Conservation (phyloP, 352 stramenopile genomes). For the Phytophthora sp. region DNA sequence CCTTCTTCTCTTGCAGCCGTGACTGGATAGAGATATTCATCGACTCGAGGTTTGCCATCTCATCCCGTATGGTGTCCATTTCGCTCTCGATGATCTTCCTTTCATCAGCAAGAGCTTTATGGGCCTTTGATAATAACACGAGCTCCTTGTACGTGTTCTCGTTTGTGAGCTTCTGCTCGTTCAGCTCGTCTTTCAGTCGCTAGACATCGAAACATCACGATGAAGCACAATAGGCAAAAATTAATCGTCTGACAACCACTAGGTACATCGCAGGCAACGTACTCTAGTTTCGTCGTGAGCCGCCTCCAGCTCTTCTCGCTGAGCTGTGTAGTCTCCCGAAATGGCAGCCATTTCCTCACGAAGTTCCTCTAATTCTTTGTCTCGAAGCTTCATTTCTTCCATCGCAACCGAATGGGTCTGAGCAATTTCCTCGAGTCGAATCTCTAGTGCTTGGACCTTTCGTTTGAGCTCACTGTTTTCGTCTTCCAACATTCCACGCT, state of each 20-base stretch:
- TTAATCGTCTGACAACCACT: no score
- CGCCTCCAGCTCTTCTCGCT: constrained; percentile 63
- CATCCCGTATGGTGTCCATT: constrained; percentile 53
- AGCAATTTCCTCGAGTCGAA: constrained; percentile 76
- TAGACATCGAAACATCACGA: constrained; percentile 26
- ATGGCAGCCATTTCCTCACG: constrained; percentile 71
- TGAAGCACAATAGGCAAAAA: neutral
- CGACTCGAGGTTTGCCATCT: constrained; percentile 61
- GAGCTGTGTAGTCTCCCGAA: constrained; percentile 69
- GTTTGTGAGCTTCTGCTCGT: constrained; percentile 59
- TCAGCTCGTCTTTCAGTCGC: constrained; percentile 65
- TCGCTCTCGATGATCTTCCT: constrained; percentile 57
- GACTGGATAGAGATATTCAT: constrained; percentile 65
- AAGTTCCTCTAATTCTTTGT: constrained; percentile 60
- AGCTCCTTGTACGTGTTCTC: constrained; percentile 84
- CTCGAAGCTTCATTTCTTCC: constrained; percentile 68
- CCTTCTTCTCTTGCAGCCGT: constrained; percentile 68
- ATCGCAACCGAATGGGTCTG: constrained; percentile 61
- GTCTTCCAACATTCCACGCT: constrained; percentile 65
- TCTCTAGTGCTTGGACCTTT: constrained; percentile 81
- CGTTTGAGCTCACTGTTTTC: constrained; percentile 79
- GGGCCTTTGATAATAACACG: constrained; percentile 77
- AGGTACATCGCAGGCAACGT: neutral
- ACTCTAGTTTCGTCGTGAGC: constrained; percentile 64
- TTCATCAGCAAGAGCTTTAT: constrained; percentile 73